Base-by-base conservation (phyloP, 2,329 filamentous ascomycete genomes). In the Phaeosphaeria sp. region DNA sequence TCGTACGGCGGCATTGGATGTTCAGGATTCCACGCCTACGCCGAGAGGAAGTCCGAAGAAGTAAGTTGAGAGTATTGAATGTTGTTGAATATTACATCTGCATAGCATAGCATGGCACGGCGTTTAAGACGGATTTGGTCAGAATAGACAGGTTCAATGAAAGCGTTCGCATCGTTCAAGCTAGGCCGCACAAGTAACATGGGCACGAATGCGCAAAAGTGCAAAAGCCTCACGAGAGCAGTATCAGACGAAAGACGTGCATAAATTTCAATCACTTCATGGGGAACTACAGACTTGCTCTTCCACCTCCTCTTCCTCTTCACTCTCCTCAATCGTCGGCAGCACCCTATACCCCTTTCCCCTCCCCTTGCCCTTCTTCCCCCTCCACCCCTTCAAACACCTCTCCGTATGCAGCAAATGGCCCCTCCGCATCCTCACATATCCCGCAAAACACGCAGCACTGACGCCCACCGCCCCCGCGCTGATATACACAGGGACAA, bases 401-500 rank as follows among this genome's bases (percentile, higher is more conserved):
- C 50, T 59, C 50, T 67, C 66, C 10, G 59, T 63, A 51, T 71
- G 67, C 52, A 71, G 10, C 51, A 71, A 75, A 76, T 90, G 88
- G 0, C 88, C 88, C 49, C 87, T 78, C 62, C 84, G 80, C 48
- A 77, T 76, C 20, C 86, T 78, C 9, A 90, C 84, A 69, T 86
- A 89, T 0, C 72, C 71, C 0, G 87, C 81, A 68, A 88, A 89
- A 25, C 84, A 77, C 0, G 75, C 74, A 0, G 81, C 81, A 0
- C 85, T 83, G 0, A 74, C 48, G 1, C 75, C 79, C 0, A 89
- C 81, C 0, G 87, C 85, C 0, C 67, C 77, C 2, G 83, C 80
- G 54, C 85, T 89, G 47, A 91, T 81, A 6, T 84, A 72, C 0
- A 86, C 83, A 0, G 90, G 89, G 69, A 84, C 88, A 54, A 80